Percentiles rank a stretch among this genome's conserved stretches.
These are phyloP conservation scores for Clathrus columnatus DNA, from an alignment of 768 basidiomycete species.

Conservation along the genomic window DNA sequence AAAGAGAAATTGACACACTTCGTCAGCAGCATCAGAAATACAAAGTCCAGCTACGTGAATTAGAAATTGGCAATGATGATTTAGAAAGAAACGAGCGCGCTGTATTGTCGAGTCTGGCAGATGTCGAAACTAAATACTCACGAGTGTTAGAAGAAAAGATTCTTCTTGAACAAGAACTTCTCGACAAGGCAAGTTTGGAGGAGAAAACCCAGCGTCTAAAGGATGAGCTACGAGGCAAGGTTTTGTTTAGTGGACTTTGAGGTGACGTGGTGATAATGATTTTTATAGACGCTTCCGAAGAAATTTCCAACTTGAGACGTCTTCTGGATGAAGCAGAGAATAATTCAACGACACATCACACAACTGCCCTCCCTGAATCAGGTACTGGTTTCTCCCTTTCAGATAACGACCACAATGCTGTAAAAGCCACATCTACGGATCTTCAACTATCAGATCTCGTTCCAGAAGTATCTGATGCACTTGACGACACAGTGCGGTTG, in stretches of 20 bases:
- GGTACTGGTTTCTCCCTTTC: conserved; percentile 25
- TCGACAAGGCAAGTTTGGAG: conserved; percentile 84
- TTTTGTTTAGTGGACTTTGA: conserved; percentile 1
- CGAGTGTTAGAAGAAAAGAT: conserved; percentile 94
- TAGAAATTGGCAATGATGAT: conserved; percentile 98
- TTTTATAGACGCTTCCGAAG: conserved; percentile 68
- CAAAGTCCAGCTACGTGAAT: conserved; percentile 71
- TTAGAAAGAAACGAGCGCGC: conserved; percentile 91
- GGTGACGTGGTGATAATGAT: neutral
- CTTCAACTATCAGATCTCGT: conserved; percentile 51
- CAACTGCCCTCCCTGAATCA: conserved; percentile 17
- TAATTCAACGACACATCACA: conserved; percentile 17
- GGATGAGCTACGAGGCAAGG: conserved; percentile 84
- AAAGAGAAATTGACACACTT: conserved; percentile 80
- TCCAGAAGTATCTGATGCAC: conserved; percentile 26
- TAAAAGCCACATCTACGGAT: conserved; percentile 51
- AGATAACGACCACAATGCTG: conserved; percentile 43
- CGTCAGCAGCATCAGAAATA: conserved; percentile 63
- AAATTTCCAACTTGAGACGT: conserved; percentile 75
- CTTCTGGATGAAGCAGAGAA: conserved; percentile 42
- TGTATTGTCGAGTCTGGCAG: conserved; percentile 71
- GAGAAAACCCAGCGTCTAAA: conserved; percentile 85
- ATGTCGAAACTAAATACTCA: conserved; percentile 83
- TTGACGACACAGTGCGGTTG: conserved; percentile 13
- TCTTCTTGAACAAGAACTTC: conserved; percentile 87